These are phyloP conservation scores for Ramicandelaber brevisporus DNA, from an alignment of 192 early-diverging fungal species.

Conservation along the genomic window DNA sequence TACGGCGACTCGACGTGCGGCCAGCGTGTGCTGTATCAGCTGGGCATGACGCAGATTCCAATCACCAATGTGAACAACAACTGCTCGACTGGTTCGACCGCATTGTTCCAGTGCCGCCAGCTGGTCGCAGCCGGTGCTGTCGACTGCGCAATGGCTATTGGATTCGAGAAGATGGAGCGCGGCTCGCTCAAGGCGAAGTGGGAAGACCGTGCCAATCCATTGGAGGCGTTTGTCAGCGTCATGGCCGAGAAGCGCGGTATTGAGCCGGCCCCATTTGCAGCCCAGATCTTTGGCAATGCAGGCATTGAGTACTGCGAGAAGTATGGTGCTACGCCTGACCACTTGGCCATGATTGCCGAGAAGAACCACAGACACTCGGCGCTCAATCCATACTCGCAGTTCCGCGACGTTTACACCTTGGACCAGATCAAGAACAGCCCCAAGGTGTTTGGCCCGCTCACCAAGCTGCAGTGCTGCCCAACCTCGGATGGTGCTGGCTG, in stretches of 20 bases:
- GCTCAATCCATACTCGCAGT: slow-evolving; percentile 46
- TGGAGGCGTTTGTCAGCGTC: slow-evolving; percentile 13
- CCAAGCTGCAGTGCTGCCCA: slow-evolving; percentile 48
- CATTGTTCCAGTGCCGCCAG: slow-evolving; percentile 31
- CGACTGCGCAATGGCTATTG: slow-evolving; percentile 46
- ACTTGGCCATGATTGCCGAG: slow-evolving; percentile 39
- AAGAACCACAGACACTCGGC: slow-evolving; percentile 46
- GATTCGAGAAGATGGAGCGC: slow-evolving; percentile 44
- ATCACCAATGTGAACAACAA: slow-evolving; percentile 55
- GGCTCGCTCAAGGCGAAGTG: slow-evolving; percentile 22
- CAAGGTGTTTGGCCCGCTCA: slow-evolving; percentile 40
- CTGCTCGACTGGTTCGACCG: slow-evolving; percentile 48
- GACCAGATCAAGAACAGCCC: slow-evolving; percentile 31
- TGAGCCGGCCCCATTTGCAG: slow-evolving; percentile 23
- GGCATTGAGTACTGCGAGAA: slow-evolving; percentile 41
- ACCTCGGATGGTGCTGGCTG: slow-evolving; percentile 45
- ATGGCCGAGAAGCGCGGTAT: slow-evolving; percentile 31
- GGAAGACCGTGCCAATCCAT: slow-evolving; percentile 30
- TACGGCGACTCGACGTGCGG: slow-evolving; percentile 40
- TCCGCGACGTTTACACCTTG: slow-evolving; percentile 27
- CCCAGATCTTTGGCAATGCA: slow-evolving; percentile 49
- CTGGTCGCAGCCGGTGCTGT: slow-evolving; percentile 26
- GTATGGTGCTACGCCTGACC: slow-evolving; percentile 23
- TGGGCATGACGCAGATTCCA: slow-evolving; percentile 48
- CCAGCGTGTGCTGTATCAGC: slow-evolving; percentile 41